phyloP scores from a whole-genome alignment of 352 stramenopile species.

The Halophytophthora polymorphica region DNA sequence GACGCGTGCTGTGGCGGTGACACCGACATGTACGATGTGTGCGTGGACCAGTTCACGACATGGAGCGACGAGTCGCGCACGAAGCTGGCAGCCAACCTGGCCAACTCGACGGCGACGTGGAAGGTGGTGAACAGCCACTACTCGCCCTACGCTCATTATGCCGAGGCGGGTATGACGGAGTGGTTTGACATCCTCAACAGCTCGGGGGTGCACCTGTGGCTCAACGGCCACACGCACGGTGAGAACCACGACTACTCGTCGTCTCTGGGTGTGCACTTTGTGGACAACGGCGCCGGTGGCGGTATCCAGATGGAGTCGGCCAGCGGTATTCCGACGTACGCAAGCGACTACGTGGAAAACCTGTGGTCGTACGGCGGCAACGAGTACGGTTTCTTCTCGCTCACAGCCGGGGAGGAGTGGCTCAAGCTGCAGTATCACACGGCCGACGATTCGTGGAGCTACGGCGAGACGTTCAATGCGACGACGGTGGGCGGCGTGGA shows the following conservation, averaged over 20 bases:
- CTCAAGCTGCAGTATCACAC: constrained; percentile 68
- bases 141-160: constrained; percentile 52
- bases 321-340: constrained; percentile 57
- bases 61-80: constrained; percentile 48
- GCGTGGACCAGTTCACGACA: constrained; percentile 30
- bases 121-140: constrained; percentile 76
- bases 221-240: constrained; percentile 65
- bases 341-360: constrained; percentile 45
- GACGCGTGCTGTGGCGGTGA: constrained; percentile 36
- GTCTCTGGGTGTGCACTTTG: constrained; percentile 62
- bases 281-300: constrained; percentile 71
- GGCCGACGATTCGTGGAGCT: constrained; percentile 51
- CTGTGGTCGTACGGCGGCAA: constrained; percentile 53
- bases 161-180: constrained; percentile 27
- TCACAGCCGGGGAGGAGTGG: constrained; percentile 59
- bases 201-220: constrained; percentile 35
- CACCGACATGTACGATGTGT: constrained; percentile 43
- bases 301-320: constrained; percentile 72
- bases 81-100: constrained; percentile 36
- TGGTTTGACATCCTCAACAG: constrained; percentile 51
- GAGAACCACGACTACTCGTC: constrained; percentile 65
- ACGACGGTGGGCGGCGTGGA: constrained; percentile 42
- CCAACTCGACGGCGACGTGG: constrained; percentile 54
- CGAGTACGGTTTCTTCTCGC: constrained; percentile 67
- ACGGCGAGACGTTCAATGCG: constrained; percentile 41